Evolutionary conservation across 192 early-diverging fungal genomes (phyloP).

Genomic region (Gamsiella multidivaricata): DNA sequence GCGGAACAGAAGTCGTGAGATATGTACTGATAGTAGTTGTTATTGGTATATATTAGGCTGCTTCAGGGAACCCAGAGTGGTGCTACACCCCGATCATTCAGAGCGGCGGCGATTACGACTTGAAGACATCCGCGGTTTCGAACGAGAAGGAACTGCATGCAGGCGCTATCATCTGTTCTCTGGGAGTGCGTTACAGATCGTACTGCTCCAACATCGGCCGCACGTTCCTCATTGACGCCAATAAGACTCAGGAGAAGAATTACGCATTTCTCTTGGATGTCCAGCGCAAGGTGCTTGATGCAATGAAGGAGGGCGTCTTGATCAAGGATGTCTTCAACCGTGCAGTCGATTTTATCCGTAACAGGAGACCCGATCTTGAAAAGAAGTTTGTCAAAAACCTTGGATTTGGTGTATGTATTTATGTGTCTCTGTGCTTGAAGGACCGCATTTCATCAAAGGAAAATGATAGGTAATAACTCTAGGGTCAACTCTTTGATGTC

Average conservation of each 20-base stretch:
- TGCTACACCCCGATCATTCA: constrained; percentile 95
- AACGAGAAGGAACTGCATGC: constrained; percentile 81
- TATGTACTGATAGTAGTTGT: background rate
- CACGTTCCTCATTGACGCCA: constrained; percentile 94
- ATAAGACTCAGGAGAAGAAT: constrained; percentile 90
- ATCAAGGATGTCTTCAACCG: constrained; percentile 83
- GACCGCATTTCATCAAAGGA: too few species aligned
- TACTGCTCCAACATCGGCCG: constrained; percentile 96
- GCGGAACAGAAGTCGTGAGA: background rate
- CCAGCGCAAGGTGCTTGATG: constrained; percentile 77
- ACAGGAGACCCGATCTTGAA: constrained; percentile 87
- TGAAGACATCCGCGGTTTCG: constrained; percentile 83
- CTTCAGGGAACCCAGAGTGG: constrained; percentile 85
- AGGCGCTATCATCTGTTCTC: constrained; percentile 91
- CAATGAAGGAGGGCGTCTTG: constrained; percentile 77
- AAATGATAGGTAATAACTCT: too few species aligned
- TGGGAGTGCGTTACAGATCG: constrained; percentile 93
- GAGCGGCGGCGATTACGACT: constrained; percentile 93
- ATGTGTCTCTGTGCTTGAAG: background rate
- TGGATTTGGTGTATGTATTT: constrained; percentile 79
- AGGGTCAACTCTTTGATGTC: background rate
- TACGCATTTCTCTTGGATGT: constrained; percentile 92
- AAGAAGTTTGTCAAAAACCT: constrained; percentile 87
- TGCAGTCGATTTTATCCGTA: constrained; percentile 74
- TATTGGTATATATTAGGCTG: constrained; percentile 39